phyloP scores from a whole-genome alignment of 106 monocot genomes.

The Narthecium ossifragum region DNA sequence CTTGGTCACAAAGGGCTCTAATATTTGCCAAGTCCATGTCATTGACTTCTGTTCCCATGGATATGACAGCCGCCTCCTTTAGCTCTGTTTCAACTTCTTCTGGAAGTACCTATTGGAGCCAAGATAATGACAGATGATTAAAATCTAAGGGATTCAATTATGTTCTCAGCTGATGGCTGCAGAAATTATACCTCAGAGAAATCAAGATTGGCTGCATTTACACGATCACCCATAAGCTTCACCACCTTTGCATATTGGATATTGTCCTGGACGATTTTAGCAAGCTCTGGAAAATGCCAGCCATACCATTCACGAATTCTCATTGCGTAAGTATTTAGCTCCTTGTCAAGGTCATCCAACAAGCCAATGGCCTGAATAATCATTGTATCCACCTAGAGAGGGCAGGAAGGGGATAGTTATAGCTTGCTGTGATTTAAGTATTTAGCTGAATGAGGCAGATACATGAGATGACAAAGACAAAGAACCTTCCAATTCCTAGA shows the following conservation, averaged over 20 bases:
- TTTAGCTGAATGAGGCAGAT: too few relatives aligned
- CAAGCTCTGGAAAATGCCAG: constrained; percentile 97
- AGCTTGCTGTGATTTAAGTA: too few relatives aligned
- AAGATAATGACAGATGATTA: background rate
- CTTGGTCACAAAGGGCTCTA: constrained; percentile 81
- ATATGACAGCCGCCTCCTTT: constrained; percentile 77
- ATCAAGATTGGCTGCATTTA: constrained; percentile 74
- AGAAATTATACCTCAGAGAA: constrained; percentile 78
- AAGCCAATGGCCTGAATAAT: constrained; percentile 93
- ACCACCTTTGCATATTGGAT: constrained; percentile 87
- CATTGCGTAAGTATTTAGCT: constrained; percentile 96
- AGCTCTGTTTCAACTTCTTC: constrained; percentile 77
- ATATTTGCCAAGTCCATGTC: constrained; percentile 76
- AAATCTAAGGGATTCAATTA: too few relatives aligned
- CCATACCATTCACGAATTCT: constrained; percentile 99
- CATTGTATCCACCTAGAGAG: constrained; percentile 86
- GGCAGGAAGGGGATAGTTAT: background rate
- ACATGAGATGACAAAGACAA: too few relatives aligned
- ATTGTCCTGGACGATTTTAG: constrained; percentile 83
- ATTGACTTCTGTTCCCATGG: constrained; percentile 96
- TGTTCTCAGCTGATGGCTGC: too few relatives aligned
- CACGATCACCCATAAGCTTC: constrained; percentile 85
- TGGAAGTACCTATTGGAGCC: constrained; percentile 37
- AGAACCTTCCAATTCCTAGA: background rate
- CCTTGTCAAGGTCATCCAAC: constrained; percentile 93